Evolutionary conservation across 495 filamentous ascomycete species (phyloP).

Genomic region (Xanthoparmelia taractica): DNA sequence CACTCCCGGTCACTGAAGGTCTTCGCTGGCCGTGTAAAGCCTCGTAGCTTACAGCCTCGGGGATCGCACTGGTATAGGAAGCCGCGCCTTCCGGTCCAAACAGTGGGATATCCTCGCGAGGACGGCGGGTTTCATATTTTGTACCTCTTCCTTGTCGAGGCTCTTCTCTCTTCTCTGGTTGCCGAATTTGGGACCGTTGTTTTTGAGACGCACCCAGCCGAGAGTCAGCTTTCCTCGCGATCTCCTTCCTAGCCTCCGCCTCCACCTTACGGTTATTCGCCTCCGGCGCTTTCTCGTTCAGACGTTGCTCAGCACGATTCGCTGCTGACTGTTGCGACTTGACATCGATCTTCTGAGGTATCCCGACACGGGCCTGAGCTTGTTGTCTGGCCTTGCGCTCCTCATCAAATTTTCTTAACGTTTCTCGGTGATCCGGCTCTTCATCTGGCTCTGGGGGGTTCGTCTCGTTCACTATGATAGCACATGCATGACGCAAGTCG

Average conservation of each 20-base stretch:
- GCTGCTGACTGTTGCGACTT: slow-evolving; percentile 9
- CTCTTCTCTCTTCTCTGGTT: background rate
- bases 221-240: slow-evolving; percentile 9
- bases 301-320: slow-evolving; percentile 13
- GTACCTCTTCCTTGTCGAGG: slow-evolving; percentile 14
- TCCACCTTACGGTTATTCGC: slow-evolving; percentile 11
- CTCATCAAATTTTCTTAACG: slow-evolving; percentile 20
- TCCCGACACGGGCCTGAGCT: slow-evolving; percentile 13
- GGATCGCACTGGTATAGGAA: slow-evolving; percentile 15
- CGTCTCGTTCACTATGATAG: slow-evolving; percentile 25
- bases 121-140: slow-evolving; percentile 19
- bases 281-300: slow-evolving; percentile 10
- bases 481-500: slow-evolving; percentile 24
- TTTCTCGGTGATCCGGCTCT: slow-evolving; percentile 24
- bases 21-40: slow-evolving; percentile 11
- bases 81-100: slow-evolving; percentile 7
- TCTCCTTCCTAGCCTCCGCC: slow-evolving; percentile 1
- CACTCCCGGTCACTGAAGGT: slow-evolving; percentile 15
- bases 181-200: background rate
- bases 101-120: slow-evolving; percentile 7
- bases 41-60: slow-evolving; percentile 18
- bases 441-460: slow-evolving; percentile 26
- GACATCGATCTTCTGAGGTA: slow-evolving; percentile 16
- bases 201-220: background rate
- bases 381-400: slow-evolving; percentile 17